A percentile compares a stretch with the other conserved stretches of the same genome.
Conservation (phyloP, 148 eudicot genomes). For the Diospyros kaki region DNA sequence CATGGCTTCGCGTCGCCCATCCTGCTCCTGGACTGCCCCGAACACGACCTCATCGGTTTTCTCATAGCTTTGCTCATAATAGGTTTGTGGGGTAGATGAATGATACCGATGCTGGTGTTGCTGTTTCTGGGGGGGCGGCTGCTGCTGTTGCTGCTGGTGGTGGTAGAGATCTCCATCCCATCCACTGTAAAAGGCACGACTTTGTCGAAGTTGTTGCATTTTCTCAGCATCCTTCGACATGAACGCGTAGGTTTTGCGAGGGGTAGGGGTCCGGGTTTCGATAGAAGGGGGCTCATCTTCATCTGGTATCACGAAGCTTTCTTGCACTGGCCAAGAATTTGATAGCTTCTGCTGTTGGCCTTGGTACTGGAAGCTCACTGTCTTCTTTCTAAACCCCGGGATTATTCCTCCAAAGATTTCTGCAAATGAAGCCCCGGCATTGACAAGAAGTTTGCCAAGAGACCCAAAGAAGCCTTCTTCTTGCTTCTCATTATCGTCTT, state of each 20-base stretch:
- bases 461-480: slow-evolving; percentile 78
- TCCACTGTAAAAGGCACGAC: slow-evolving; percentile 59
- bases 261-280: slow-evolving; percentile 76
- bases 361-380: slow-evolving; percentile 28
- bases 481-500: slow-evolving; percentile 64
- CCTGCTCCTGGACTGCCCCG: slow-evolving; percentile 87
- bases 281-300: slow-evolving; percentile 84
- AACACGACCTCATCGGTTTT: slow-evolving; percentile 70
- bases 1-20: slow-evolving; percentile 30
- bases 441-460: slow-evolving; percentile 45
- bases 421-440: slow-evolving; percentile 45
- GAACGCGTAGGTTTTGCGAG: slow-evolving; percentile 81
- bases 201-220: slow-evolving; percentile 73
- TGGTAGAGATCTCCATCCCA: slow-evolving; percentile 48
- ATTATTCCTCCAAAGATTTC: slow-evolving; percentile 62
- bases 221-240: slow-evolving; percentile 84
- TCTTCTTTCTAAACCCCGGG: slow-evolving; percentile 52
- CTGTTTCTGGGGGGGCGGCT: slow-evolving; percentile 37
- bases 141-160: slow-evolving; percentile 32
- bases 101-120: slow-evolving; percentile 62
- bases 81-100: slow-evolving; percentile 61
- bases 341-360: slow-evolving; percentile 33
- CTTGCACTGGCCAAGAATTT: slow-evolving; percentile 69
- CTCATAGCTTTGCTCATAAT: slow-evolving; percentile 78
- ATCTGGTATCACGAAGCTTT: slow-evolving; percentile 76